phyloP scores from a whole-genome alignment of 2,329 filamentous ascomycete species.

The Didymellaceae sp. region DNA sequence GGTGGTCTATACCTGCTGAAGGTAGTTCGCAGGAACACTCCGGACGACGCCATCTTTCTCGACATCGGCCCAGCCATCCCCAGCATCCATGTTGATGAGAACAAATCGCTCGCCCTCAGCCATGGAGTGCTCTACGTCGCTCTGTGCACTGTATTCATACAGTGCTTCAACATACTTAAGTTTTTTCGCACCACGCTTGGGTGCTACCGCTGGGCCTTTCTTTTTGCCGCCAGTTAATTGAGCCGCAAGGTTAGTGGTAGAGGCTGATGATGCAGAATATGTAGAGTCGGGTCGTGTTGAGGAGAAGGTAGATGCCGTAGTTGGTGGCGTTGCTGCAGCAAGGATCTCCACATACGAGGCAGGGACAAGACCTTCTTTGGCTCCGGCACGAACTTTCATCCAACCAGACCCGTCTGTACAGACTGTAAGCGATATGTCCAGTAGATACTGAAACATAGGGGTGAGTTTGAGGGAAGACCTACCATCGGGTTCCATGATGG shows the following conservation, averaged over 20 bases:
- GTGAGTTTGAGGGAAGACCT: constrained; percentile 50
- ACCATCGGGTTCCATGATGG: constrained; percentile 87
- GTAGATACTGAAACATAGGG: constrained; percentile 22
- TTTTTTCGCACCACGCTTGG: constrained; percentile 89
- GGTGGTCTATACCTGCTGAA: constrained; percentile 69
- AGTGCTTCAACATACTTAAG: constrained; percentile 90
- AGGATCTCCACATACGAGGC: constrained; percentile 80
- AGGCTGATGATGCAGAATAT: constrained; percentile 78
- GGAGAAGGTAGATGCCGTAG: constrained; percentile 36
- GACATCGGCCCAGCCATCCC: constrained; percentile 97
- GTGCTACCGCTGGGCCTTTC: constrained; percentile 90
- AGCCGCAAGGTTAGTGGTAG: constrained; percentile 60
- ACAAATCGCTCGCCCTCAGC: constrained; percentile 89
- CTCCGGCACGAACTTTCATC: constrained; percentile 80
- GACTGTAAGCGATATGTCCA: constrained; percentile 28
- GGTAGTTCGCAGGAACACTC: constrained; percentile 93
- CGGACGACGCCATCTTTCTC: constrained; percentile 86
- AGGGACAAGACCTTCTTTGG: constrained; percentile 84
- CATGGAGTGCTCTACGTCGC: constrained; percentile 89
- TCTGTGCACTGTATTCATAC: constrained; percentile 89
- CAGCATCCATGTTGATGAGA: constrained; percentile 82
- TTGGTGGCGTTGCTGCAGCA: constrained; percentile 47
- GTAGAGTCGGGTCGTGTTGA: constrained; percentile 63
- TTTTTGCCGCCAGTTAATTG: constrained; percentile 66
- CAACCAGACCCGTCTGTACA: constrained; percentile 84